Conservation (phyloP, 805 yeast species). For the Yarrowia divulgata region DNA sequence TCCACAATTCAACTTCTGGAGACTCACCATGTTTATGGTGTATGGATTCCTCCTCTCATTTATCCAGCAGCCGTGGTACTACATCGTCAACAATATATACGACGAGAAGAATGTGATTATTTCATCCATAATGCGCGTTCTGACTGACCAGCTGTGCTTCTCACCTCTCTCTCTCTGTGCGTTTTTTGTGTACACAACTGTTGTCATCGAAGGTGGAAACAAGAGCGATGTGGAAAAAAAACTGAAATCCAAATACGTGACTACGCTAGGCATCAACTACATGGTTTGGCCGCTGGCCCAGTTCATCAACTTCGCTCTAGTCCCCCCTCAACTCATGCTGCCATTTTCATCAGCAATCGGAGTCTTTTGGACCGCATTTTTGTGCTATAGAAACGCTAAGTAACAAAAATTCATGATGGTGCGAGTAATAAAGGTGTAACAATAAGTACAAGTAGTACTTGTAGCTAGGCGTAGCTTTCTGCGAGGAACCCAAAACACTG, state of each 20-base stretch:
- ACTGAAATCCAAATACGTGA: constrained; percentile 63
- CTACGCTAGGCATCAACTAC: constrained; percentile 79
- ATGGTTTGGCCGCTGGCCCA: constrained; percentile 91
- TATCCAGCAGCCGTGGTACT: constrained; percentile 88
- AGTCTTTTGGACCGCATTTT: constrained; percentile 92
- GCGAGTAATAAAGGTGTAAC: no score
- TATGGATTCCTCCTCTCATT: constrained; percentile 91
- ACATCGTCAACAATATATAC: constrained; percentile 76
- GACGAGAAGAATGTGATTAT: constrained; percentile 75
- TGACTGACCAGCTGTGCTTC: constrained; percentile 87
- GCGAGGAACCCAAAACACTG: no score
- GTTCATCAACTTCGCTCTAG: constrained; percentile 71
- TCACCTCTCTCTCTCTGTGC: constrained; percentile 84
- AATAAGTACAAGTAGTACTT: no score
- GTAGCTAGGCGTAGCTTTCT: no score
- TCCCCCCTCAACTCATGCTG: constrained; percentile 84
- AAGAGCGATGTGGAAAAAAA: constrained; percentile 68
- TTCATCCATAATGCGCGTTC: constrained; percentile 82
- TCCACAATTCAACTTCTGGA: constrained; percentile 63
- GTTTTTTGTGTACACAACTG: constrained; percentile 84
- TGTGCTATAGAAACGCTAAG: constrained; percentile 60
- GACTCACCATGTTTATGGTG: constrained; percentile 78
- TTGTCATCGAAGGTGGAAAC: constrained; percentile 78
- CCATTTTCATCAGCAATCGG: constrained; percentile 90
- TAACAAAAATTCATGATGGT: background rate